Evolutionary conservation across 345 rosid genomes (phyloP), one percentile per base, ranked within the genome.

Genomic region (Brassica cretica): DNA sequence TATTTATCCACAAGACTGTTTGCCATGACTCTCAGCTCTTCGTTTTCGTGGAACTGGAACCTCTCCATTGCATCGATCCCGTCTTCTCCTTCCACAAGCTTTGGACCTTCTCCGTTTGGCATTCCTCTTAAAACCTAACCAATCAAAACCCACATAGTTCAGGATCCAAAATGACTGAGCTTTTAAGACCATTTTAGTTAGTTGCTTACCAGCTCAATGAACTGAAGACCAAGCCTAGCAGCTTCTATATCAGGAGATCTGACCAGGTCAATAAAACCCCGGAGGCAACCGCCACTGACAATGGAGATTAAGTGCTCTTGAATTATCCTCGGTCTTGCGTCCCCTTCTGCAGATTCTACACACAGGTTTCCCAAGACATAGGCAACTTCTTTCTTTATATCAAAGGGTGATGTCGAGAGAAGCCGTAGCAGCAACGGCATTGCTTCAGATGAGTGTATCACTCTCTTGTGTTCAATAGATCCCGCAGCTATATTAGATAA

Each of bases 1-100:
- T 91, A 95, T 70, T 82, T 87, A 81, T 93, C 99, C 29, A 90
- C 92, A 59, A 95, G 82, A 81, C 89, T 88, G 75, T 95, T 95
- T 1, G 99, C 98, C 98, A 93, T 93, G 55, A 85, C 90, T 87
- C 98, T 87, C 71, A 95, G 81, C 80, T 93, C 98, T 70, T 93
- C 98, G 39, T 91, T 95, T 79, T 93, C 97, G 21, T 95, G 99
- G 82, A 95, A 95, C 84, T 95, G 98, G 72, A 89, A 90, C 84
- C 93, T 87, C 79, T 93, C 98, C 97, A 93, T 91, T 55, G 97
- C 98, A 63, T 91, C 97, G 25, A 95, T 95, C n/a, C 99, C 99
- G 10, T 95, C 98, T 82, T 89, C 93, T 82, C 59, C 85, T 83
- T 95, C 99, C 30, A 95, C 96, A 65, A 93, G 93, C 76, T 91